Evolutionary conservation across 352 stramenopile genomes (phyloP), one percentile per base, ranked within the genome.

Genomic region (Globisporangium ultimum): DNA sequence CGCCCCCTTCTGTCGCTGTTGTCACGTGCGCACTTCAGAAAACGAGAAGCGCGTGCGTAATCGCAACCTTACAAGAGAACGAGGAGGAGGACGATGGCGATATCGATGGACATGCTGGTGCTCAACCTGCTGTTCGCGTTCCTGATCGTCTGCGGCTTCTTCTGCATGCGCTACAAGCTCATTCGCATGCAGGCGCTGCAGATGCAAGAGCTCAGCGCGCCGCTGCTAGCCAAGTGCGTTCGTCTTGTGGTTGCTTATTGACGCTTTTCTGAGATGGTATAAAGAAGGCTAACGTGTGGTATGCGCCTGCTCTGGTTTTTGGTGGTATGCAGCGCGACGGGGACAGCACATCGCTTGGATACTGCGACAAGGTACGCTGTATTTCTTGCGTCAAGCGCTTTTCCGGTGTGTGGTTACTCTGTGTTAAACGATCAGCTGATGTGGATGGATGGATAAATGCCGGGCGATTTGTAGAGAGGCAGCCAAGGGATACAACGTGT

Each of bases 211-310:
- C 65, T 89, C 18, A 67, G 70, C 45, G 72, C 71, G 2, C 80
- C 80, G 17, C 58, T 89, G 57, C 70, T 89, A 14, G 63, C 65
- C 47, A 72, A 73, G 80, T 89, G 70, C 38, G 67, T 71, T 36
- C 28, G 28, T 36, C 28, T 36, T 36, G 28, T 36, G 3, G 28
- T 36, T 6, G 8, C 8, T 36, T 10, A 10, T 11, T 36, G 28
- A 2, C 28, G 28, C 28, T 36, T 36, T 6, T 6, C 24, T 6
- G 28, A 11, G 28, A 36, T 10, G 28, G 8, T 36, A 10, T 6
- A 10, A 6, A 36, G 5, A 36, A 32, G 4, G 28, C 50, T 47
- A 36, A 34, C 3, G 7, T 10, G 28, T 20, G 50, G 14, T 55
- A 17, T 40, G 49, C 14, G 43, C 13, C n/a, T 47, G 34, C 34